phyloP scores from a whole-genome alignment of 2,329 filamentous ascomycete genomes.

The Colletotrichum sp. region DNA sequence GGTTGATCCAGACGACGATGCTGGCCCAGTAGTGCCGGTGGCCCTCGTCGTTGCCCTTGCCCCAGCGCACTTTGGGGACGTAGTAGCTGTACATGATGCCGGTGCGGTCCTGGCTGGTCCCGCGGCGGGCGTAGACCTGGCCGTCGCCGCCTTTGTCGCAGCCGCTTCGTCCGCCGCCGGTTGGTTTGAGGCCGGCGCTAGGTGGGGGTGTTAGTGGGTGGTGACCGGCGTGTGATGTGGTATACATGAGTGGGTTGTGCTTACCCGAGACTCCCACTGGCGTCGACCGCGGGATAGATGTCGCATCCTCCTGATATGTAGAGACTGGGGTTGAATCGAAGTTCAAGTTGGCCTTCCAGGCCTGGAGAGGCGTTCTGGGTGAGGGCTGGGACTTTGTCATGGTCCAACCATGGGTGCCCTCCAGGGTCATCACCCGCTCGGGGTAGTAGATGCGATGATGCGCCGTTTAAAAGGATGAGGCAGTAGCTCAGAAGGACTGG shows the following conservation, averaged over 20 bases:
- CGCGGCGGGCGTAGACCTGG: background rate
- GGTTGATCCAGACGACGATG: background rate
- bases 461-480: background rate
- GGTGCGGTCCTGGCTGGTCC: background rate
- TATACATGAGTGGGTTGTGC: too few species aligned
- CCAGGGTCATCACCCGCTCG: background rate
- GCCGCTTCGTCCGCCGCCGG: background rate
- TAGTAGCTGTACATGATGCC: background rate
- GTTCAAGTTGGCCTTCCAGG: background rate
- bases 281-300: background rate
- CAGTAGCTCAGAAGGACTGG: background rate
- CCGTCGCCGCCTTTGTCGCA: background rate
- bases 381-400: background rate
- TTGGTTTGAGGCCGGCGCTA: background rate
- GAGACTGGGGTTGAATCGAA: background rate
- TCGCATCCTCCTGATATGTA: background rate
- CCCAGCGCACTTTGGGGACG: background rate
- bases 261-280: background rate
- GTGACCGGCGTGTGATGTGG: background rate
- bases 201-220: background rate
- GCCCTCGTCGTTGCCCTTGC: background rate
- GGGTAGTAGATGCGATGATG: rapidly evolving
- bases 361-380: background rate
- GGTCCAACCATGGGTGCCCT: background rate
- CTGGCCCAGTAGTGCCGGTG: background rate